Percentiles rank a stretch among this genome's conserved stretches.
Conservation (phyloP, 176 grass and related monocot genomes). For the Saccharum spontaneum region DNA sequence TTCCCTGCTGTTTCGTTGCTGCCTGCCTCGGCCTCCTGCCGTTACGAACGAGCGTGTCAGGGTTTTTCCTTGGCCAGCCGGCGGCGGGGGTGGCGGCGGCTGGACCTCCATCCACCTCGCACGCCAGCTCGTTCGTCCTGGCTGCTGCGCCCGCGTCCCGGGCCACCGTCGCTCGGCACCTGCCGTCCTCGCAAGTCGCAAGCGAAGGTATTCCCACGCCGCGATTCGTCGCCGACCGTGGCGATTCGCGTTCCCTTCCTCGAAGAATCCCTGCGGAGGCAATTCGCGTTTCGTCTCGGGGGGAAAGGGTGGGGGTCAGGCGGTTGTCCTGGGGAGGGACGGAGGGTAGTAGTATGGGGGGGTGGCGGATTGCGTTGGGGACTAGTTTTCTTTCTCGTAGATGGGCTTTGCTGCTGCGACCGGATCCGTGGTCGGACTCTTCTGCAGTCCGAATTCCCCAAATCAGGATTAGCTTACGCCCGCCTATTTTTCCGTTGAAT, state of each 20-base stretch:
- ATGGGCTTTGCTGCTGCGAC: not conserved
- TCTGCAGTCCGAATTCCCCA: not conserved
- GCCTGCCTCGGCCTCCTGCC: not conserved
- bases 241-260: not conserved
- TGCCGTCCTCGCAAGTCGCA: not conserved
- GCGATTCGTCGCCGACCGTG: not conserved
- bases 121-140: not conserved
- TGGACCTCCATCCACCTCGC: not conserved
- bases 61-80: slow-evolving; percentile 13
- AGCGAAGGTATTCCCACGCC: not conserved
- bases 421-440: not conserved
- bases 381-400: not conserved
- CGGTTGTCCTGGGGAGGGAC: not conserved
- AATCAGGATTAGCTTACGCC: not conserved
- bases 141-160: not conserved
- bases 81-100: not conserved
- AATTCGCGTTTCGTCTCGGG: not conserved
- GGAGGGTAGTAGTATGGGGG: not conserved
- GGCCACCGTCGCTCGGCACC: not conserved
- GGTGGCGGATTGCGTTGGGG: not conserved
- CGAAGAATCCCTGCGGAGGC: not conserved
- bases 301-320: not conserved
- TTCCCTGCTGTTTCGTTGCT: not conserved
- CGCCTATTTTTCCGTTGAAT: not conserved
- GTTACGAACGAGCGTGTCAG: not conserved